phyloP scores from a whole-genome alignment of 768 basidiomycete genomes.

The Lactifluus rugatus region DNA sequence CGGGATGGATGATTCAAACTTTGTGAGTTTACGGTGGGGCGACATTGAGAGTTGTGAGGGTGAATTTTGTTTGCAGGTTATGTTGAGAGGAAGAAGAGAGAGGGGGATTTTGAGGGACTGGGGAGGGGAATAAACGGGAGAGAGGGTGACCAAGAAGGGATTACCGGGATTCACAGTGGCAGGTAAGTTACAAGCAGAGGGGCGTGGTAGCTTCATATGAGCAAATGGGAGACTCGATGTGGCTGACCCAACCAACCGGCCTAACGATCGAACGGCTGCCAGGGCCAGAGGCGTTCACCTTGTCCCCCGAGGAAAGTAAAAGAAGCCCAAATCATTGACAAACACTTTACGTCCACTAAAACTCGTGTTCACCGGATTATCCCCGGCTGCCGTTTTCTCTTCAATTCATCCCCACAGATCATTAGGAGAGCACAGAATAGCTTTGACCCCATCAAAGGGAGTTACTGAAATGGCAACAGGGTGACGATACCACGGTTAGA shows the following conservation, averaged over 20 bases:
- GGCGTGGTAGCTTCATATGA: slow-evolving; percentile 9
- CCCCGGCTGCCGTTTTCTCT: not conserved
- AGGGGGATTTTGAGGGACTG: not conserved
- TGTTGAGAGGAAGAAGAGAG: not conserved
- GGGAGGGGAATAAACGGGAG: not conserved
- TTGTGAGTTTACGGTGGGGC: slow-evolving; percentile 7
- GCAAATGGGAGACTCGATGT: slow-evolving; percentile 44
- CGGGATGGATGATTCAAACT: slow-evolving; percentile 16
- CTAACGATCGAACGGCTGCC: not conserved
- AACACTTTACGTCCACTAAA: not conserved
- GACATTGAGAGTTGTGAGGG: slow-evolving; percentile 1
- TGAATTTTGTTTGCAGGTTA: not conserved
- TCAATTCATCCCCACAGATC: too few species aligned
- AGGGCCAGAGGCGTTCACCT: not conserved
- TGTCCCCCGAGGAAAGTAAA: not conserved
- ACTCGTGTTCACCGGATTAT: not conserved
- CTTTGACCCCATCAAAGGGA: not conserved
- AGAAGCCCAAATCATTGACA: not conserved
- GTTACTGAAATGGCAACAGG: too few species aligned
- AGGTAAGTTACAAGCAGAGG: not conserved
- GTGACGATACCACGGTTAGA: too few species aligned
- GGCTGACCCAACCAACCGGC: slow-evolving; percentile 18
- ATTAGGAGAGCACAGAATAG: too few species aligned
- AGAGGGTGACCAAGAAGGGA: not conserved
- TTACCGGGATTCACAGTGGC: not conserved